These are phyloP conservation scores for Cyclotella kingstonii DNA, from an alignment of 108 stramenopile species.

Conservation along the genomic window DNA sequence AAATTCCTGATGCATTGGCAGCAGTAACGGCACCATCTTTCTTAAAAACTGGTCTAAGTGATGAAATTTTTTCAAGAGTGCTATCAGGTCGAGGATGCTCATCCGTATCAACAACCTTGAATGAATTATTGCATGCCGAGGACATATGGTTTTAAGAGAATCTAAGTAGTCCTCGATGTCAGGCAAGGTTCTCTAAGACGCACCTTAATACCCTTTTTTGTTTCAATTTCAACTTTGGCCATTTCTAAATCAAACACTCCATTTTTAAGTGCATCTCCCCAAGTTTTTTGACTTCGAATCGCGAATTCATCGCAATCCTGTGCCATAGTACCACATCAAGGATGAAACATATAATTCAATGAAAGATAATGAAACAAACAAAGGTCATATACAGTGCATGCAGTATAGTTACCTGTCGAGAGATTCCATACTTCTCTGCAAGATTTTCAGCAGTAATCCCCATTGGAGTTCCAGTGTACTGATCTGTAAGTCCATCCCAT, in stretches of 20 bases:
- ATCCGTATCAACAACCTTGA: constrained; percentile 76
- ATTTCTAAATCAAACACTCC: constrained; percentile 93
- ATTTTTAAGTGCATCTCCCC: constrained; percentile 67
- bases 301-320: constrained; percentile 91
- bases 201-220: constrained; percentile 72
- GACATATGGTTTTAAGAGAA: neutral
- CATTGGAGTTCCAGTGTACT: constrained; percentile 89
- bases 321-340: neutral
- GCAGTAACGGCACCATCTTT: constrained; percentile 96
- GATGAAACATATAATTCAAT: neutral
- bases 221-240: constrained; percentile 87
- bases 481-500: constrained; percentile 90
- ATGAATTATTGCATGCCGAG: neutral
- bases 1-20: constrained; percentile 95
- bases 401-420: constrained; percentile 74
- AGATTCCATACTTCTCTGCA: constrained; percentile 86
- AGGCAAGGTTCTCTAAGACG: neutral
- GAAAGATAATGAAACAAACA: neutral
- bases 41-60: constrained; percentile 91
- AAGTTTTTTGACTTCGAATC: constrained; percentile 82
- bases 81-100: constrained; percentile 96
- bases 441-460: constrained; percentile 98
- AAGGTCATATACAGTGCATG: neutral
- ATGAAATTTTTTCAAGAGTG: constrained; percentile 82
- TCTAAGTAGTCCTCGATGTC: neutral